Base-by-base conservation (phyloP, 495 filamentous ascomycete genomes). In the Lepidopterella palustris region DNA sequence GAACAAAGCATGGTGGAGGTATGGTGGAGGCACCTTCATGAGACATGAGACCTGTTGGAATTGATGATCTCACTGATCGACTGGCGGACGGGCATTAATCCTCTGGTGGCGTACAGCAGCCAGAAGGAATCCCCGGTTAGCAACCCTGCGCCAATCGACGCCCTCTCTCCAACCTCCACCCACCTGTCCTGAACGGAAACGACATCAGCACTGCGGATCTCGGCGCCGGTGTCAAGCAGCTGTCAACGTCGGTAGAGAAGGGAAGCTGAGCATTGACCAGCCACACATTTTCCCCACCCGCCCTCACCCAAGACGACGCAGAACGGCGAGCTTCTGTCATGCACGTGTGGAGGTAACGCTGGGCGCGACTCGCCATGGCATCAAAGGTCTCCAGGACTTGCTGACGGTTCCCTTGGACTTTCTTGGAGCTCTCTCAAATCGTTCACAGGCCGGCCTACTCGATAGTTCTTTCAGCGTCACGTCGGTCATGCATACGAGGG, bases 81-180 rank as follows among this genome's bases (percentile, higher is more conserved):
- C 35, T 18, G 9, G 35, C 35, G 35, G 47, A 50, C 47, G 47
- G 47, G 47, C 20, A 50, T 50, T 50, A 24, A 42, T 42, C n/a
- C 18, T 10, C 18, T 25, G 20, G 21, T 50, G 47, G 47, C 47
- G 47, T 50, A 21, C 20, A 49, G 45, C 3, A 13, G 35, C 13
- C 2, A 42, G 35, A 11, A 35, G 31, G 6, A 15, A 35, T 21
- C 45, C 8, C 5, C 9, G 6, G 20, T 18, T 23, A 5, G 20
- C 10, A 49, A 49, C 45, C 45, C 47, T 50, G 47, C 47, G 47
- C 47, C 47, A 24, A 50, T 50, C 47, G 47, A 5, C 8, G 21
- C 47, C 13, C 20, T 25, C 21, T 50, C 21, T 50, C 26, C 35
- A 27, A 50, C 47, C 47, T 50, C 47, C 47, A 25, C 45, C 45